Evolutionary conservation across 495 filamentous ascomycete species (phyloP), one percentile per base, ranked within the genome.

Genomic region (Penicillium canariense): DNA sequence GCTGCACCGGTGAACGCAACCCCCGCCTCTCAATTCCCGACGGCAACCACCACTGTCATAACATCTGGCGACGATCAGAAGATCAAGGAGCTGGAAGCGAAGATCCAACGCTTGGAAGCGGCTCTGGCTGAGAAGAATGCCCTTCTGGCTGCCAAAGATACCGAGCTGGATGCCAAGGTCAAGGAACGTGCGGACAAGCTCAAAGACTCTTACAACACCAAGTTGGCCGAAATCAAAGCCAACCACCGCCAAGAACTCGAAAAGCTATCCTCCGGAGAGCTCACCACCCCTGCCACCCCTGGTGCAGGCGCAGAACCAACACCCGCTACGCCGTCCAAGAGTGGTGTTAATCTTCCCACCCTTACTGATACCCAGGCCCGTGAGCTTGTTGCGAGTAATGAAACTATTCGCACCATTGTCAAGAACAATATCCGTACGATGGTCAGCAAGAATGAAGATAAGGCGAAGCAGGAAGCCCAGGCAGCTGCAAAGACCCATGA

Each of bases 121-220:
- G 74, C 74, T 34, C 67, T 80, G 49, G 74, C 71, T 17, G 73
- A 77, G 51, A 81, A 79, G 52, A 74, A 79, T 15, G 59, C 55
- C 31, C 48, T 61, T n/a, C 15, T 71, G 52, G 59, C 68, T 30
- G 44, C 68, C 22, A 75, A 71, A 44, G 73, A 77, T 51, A 59
- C 68, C 11, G 76, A 80, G 47, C 64, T 70, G 32, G 77, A 81
- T 50, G 78, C 84, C 0, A 86, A 82, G 50, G 66, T 87, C 47
- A 85, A 87, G 58, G 74, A 78, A 50, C 81, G 88, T 27, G 80
- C 85, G 1, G 85, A 91, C 7, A 84, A 81, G 63, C 83, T 94
- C 80, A 92, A 89, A 67, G 78, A 78, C 17, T 70, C 79, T 10
- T 81, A 89, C 54, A 87, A 84, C 51, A 84, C 80, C 60, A 89